Conservation (phyloP, 306 rosid species). For the Delonix regia region DNA sequence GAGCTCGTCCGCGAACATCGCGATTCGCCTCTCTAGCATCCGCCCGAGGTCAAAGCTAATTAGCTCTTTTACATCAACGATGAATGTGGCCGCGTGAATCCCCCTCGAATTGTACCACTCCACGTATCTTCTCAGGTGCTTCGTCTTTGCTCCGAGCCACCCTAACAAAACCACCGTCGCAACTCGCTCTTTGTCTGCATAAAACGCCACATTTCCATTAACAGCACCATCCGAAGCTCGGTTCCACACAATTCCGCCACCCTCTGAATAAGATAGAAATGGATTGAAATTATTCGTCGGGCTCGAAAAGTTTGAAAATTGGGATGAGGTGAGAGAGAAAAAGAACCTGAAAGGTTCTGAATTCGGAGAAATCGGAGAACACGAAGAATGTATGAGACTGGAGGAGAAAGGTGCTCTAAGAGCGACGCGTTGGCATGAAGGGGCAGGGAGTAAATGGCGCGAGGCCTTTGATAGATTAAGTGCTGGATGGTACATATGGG, state of each 20-base stretch:
- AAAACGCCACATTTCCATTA: slow-evolving; percentile 27
- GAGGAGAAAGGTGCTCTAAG: slow-evolving; percentile 32
- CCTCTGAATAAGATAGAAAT: slow-evolving; percentile 36
- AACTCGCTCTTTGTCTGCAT: slow-evolving; percentile 36
- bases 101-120: slow-evolving; percentile 90
- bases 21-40: slow-evolving; percentile 55
- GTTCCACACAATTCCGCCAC: slow-evolving; percentile 49
- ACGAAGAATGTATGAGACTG: slow-evolving; percentile 41
- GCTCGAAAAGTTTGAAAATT: slow-evolving; percentile 27
- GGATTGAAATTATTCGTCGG: slow-evolving; percentile 31
- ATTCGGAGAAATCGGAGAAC: slow-evolving; percentile 31
- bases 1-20: slow-evolving; percentile 55
- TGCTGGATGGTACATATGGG: neutral
- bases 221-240: slow-evolving; percentile 39
- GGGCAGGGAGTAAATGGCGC: neutral
- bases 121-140: slow-evolving; percentile 76
- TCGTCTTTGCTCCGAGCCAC: slow-evolving; percentile 83
- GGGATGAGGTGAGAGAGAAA: slow-evolving; percentile 50
- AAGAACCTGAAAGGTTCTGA: slow-evolving; percentile 45
- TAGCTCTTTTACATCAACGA: slow-evolving; percentile 62
- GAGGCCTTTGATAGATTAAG: slow-evolving; percentile 21
- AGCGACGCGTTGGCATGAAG: slow-evolving; percentile 14
- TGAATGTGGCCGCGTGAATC: slow-evolving; percentile 64
- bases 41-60: slow-evolving; percentile 61
- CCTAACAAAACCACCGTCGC: slow-evolving; percentile 76